Evolutionary conservation across 495 filamentous ascomycete species (phyloP), one percentile per base, ranked within the genome.

Genomic region (Aspergillus heteromorphus): DNA sequence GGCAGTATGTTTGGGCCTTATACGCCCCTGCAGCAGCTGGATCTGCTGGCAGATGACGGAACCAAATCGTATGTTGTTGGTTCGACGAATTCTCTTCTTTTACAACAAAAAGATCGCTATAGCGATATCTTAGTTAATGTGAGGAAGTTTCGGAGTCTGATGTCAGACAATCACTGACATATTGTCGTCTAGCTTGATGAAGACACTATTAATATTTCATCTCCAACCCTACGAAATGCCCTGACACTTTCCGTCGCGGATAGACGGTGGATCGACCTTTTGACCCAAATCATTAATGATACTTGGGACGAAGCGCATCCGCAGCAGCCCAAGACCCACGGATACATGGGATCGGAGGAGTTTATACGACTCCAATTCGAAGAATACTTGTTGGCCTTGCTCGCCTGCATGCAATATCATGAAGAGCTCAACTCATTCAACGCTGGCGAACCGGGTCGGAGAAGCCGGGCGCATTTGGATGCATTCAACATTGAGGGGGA

Each of bases 1-100:
- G 93, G 93, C 47, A 92, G 89, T 67, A 80, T 98, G 58, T 97
- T 97, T 66, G 92, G 93, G 1, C 93, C 93, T 0, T 98, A 98
- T 71, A 98, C 95, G 2, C 93, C 93, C 17, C 71, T 98, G 20
- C 93, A 98, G 69, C 92, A 96, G 70, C 83, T 98, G 51, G 93
- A 98, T 72, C 74, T 96, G 53, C 81, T 98, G 19, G 92, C 93
- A 45, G 93, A 98, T 66, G 82, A 91, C 56, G 91, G 89, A 16
- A 98, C 95, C 14, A 97, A 95, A 72, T 96, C 91, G 9, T 97
- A 97, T 65, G 87, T 98, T 36, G 93, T 97, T 53, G 93, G 93
- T 53, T 96, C 92, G 40, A 98, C 93, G 21, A 98, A 98, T 65
- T 95, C 91, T 14, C 75, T 98, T 40, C 78, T 98, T 23, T 71